phyloP scores from a whole-genome alignment of 805 yeast species.

The Saccharomycopsis oosterbeekiorum region DNA sequence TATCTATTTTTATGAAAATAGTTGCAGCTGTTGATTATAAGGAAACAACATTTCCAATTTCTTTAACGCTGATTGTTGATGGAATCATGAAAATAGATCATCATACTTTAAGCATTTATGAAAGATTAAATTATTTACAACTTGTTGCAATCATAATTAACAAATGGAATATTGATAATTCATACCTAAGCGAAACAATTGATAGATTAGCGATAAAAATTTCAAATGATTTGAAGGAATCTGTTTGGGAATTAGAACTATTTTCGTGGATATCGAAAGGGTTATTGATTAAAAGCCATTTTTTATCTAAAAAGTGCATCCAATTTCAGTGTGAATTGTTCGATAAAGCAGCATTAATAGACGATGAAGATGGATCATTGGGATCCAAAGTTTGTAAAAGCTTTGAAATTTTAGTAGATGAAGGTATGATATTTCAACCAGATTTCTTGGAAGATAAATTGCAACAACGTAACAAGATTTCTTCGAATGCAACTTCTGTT shows the following conservation, averaged over 20 bases:
- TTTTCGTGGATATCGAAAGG: conserved; percentile 68
- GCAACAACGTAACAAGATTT: not conserved
- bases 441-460: conserved; percentile 20
- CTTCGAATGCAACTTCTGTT: not conserved
- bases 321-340: conserved; percentile 30
- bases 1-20: conserved; percentile 35
- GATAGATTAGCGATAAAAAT: not conserved
- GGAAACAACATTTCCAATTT: not conserved
- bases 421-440: conserved; percentile 50
- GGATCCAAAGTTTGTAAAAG: conserved; percentile 41
- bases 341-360: conserved; percentile 20
- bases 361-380: conserved; percentile 9
- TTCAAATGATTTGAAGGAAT: not conserved
- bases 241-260: conserved; percentile 34
- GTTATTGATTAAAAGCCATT: conserved; percentile 47
- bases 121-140: conserved; percentile 48
- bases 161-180: conserved; percentile 33
- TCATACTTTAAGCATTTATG: conserved; percentile 10
- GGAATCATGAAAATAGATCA: not conserved
- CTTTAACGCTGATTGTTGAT: not conserved
- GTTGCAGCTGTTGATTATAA: conserved; percentile 40
- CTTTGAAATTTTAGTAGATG: conserved; percentile 58
- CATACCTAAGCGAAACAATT: not conserved
- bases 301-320: conserved; percentile 27
- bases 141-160: conserved; percentile 46